These are phyloP conservation scores for Nigrospora oryzae DNA, from an alignment of 2,329 filamentous ascomycete species.

Conservation along the genomic window DNA sequence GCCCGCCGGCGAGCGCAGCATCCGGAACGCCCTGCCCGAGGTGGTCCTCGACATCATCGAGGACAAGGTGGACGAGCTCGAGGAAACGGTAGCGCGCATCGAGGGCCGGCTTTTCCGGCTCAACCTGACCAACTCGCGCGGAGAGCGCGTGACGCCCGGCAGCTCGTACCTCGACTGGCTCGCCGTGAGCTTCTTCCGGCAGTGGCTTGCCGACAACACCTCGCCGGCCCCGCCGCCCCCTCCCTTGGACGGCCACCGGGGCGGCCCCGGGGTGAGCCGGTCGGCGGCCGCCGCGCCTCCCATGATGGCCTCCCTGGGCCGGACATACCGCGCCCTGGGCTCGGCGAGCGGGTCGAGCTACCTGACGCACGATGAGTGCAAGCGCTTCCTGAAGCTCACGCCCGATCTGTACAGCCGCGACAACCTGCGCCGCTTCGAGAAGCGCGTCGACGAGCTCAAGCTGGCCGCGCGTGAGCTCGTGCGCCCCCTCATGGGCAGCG, in stretches of 20 bases:
- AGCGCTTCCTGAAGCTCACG: slow-evolving; percentile 77
- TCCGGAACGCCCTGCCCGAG: slow-evolving; percentile 65
- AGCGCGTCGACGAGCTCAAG: slow-evolving; percentile 83
- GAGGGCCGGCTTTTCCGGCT: slow-evolving; percentile 79
- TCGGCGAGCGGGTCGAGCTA: slow-evolving; percentile 53
- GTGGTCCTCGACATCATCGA: slow-evolving; percentile 82
- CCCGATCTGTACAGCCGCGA: slow-evolving; percentile 80
- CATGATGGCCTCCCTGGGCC: slow-evolving; percentile 54
- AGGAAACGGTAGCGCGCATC: slow-evolving; percentile 70
- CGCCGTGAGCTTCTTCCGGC: slow-evolving; percentile 75
- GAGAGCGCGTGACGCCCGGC: slow-evolving; percentile 72
- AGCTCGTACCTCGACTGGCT: slow-evolving; percentile 87
- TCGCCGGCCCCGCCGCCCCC: slow-evolving; percentile 48
- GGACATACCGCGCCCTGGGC: slow-evolving; percentile 72
- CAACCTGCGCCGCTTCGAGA: slow-evolving; percentile 78
- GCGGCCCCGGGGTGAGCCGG: slow-evolving; percentile 2
- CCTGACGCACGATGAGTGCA: slow-evolving; percentile 78
- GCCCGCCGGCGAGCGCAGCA: slow-evolving; percentile 71
- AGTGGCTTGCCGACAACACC: slow-evolving; percentile 89
- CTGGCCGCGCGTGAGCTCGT: slow-evolving; percentile 74
- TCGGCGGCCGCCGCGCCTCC: slow-evolving; percentile 23
- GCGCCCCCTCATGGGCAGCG: slow-evolving; percentile 76
- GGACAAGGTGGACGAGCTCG: slow-evolving; percentile 88
- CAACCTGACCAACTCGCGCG: slow-evolving; percentile 66
- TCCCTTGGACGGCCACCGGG: slow-evolving; percentile 6